phyloP scores from a whole-genome alignment of 352 stramenopile species.

The Phytophthora litchii region DNA sequence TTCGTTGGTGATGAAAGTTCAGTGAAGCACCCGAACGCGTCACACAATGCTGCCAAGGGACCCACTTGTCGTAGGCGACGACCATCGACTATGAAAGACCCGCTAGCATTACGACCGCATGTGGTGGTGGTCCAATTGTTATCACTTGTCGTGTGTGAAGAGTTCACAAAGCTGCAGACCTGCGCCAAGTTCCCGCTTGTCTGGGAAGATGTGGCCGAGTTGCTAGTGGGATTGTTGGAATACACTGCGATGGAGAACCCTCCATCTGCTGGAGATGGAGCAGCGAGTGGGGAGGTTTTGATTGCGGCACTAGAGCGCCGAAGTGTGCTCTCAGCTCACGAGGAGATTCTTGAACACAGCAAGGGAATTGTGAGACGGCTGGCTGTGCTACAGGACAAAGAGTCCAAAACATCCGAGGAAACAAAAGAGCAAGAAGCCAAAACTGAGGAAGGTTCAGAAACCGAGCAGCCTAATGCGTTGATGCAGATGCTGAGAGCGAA shows the following conservation, averaged over 20 bases:
- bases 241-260: constrained; percentile 48
- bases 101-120: constrained; percentile 57
- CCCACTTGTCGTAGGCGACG: constrained; percentile 38
- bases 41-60: constrained; percentile 6
- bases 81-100: constrained; percentile 66
- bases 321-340: constrained; percentile 64
- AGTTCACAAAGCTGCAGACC: constrained; percentile 53
- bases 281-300: constrained; percentile 39
- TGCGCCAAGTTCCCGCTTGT: constrained; percentile 48
- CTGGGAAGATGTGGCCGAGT: constrained; percentile 60
- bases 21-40: constrained; percentile 4
- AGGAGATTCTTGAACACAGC: constrained; percentile 77
- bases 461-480: constrained; percentile 29
- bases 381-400: constrained; percentile 38
- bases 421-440: constrained; percentile 6
- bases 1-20: constrained; percentile 13
- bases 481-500: constrained; percentile 68
- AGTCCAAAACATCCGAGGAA: constrained; percentile 14
- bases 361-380: constrained; percentile 67
- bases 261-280: constrained; percentile 18
- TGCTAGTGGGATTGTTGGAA: constrained; percentile 61
- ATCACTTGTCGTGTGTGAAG: constrained; percentile 65
- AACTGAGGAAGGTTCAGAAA: background rate
- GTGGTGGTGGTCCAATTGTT: constrained; percentile 67
- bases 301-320: constrained; percentile 68